Evolutionary conservation across 2,329 filamentous ascomycete species (phyloP).

Genomic region (Sphaerulina musiva): DNA sequence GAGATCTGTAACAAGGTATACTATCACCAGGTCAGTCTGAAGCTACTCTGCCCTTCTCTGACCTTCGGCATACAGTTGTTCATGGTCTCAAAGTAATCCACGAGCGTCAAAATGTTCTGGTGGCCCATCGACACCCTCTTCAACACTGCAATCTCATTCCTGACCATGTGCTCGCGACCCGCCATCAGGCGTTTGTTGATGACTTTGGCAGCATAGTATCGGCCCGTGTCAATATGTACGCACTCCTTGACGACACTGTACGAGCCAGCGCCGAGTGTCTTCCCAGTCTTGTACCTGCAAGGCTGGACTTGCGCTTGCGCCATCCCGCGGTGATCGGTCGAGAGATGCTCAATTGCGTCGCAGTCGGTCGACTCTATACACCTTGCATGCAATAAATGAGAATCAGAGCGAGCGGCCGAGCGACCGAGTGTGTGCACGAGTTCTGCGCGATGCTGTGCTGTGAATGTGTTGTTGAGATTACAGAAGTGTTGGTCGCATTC

Average conservation of each 20-base stretch:
- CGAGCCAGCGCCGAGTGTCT: constrained; percentile 91
- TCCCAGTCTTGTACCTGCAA: constrained; percentile 97
- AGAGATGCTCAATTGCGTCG: not conserved
- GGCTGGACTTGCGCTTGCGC: constrained; percentile 65
- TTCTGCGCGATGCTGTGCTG: not conserved
- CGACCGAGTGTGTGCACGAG: not conserved
- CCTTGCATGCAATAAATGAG: not conserved
- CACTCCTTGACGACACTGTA: constrained; percentile 99
- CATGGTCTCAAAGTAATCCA: constrained; percentile 99
- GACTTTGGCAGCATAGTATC: constrained; percentile 97
- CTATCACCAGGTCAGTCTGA: constrained; percentile 33
- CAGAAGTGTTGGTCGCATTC: not conserved
- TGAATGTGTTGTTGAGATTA: not conserved
- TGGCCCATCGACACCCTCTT: constrained; percentile 99
- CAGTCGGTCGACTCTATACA: not conserved
- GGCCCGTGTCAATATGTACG: constrained; percentile 93
- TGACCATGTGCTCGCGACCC: constrained; percentile 96
- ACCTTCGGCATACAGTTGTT: constrained; percentile 63
- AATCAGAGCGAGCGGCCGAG: not conserved
- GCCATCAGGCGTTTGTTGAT: constrained; percentile 99
- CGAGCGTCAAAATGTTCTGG: constrained; percentile 93
- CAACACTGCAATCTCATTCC: constrained; percentile 95
- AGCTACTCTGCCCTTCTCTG: not conserved
- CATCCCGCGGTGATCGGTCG: constrained; percentile 13
- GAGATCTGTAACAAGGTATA: constrained; percentile 95